Conservation (phyloP, 352 stramenopile genomes). For the Pythium aquatile region DNA sequence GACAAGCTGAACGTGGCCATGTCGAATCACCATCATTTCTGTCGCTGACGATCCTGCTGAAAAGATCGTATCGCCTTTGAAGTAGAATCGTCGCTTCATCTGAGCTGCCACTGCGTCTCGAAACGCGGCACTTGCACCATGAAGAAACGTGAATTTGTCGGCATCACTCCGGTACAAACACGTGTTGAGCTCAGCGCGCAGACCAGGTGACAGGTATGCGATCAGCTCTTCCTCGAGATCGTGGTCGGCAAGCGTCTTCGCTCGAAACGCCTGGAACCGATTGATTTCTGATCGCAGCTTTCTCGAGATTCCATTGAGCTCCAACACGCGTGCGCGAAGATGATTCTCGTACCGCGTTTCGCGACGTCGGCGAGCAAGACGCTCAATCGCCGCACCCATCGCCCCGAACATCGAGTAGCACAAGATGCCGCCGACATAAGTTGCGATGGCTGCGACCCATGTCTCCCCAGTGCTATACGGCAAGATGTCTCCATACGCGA, state of each 20-base stretch:
- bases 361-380: slow-evolving; percentile 19
- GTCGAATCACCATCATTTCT: slow-evolving; percentile 28
- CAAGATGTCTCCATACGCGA: slow-evolving; percentile 36
- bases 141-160: slow-evolving; percentile 12
- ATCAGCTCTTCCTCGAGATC: slow-evolving; percentile 25
- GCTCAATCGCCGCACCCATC: slow-evolving; percentile 27
- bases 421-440: slow-evolving; percentile 28
- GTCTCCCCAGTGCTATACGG: slow-evolving; percentile 28
- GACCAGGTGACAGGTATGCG: slow-evolving; percentile 15
- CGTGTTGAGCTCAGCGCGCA: slow-evolving; percentile 19
- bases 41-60: slow-evolving; percentile 19
- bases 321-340: slow-evolving; percentile 22
- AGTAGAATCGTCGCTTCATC: slow-evolving; percentile 25
- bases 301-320: slow-evolving; percentile 19
- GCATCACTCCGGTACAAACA: slow-evolving; percentile 16
- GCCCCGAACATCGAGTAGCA: slow-evolving; percentile 33
- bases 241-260: slow-evolving; percentile 18
- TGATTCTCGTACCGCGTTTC: slow-evolving; percentile 27
- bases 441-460: slow-evolving; percentile 21
- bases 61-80: slow-evolving; percentile 25
- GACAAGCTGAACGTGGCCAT: slow-evolving; percentile 19
- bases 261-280: slow-evolving; percentile 27
- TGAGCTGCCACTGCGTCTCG: slow-evolving; percentile 15
- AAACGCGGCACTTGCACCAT: slow-evolving; percentile 13
- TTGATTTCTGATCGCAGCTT: slow-evolving; percentile 24